Base-by-base conservation (phyloP, 345 rosid species). In the Gossypium raimondii region DNA sequence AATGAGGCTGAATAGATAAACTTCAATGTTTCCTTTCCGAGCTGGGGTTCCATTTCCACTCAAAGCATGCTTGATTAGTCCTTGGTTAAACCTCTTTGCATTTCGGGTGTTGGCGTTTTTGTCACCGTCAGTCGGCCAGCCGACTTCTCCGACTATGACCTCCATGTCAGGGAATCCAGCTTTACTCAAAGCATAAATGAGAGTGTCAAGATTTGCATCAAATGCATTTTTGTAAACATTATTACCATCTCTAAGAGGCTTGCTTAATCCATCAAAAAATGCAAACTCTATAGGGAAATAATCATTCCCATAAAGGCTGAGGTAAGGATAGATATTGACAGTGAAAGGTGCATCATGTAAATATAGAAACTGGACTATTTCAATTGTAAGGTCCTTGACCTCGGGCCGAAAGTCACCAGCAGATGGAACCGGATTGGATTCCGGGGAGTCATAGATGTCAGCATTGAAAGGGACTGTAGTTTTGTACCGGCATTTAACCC, bases 391-490 rank as follows among this genome's bases (percentile, higher is more conserved):
- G 25, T 75, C 73, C 70, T 75, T 75, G 56, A 75, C 72, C 29
- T 75, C 78, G 2, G 73, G 65, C 56, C 73, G 55, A 45, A 75
- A 75, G 57, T 75, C 72, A 16, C 73, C 78, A 2, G 73, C 66
- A 12, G 78, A 75, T n/a, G 78, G 78, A 55, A 67, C 65, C n/a
- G 78, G 73, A 59, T 67, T 75, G 20, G 64, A 55, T 17, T 66
- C 66, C 9, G 78, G 78, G 12, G 78, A 75, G 64, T 78, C 38
- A 74, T 86, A 86, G 43, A 86, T 77, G 59, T 86, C 90, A 0
- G 90, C 86, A 61, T 86, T 86, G 60, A 81, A 73, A 41, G 90
- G 90, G 9, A 84, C 82, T 2, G 87, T 86, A 72, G 78, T 86
- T 77, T 86, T 86, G 52, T 84, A 79, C 17, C 18, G 52, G 20